phyloP scores from a whole-genome alignment of 805 yeast species.

The Isabelozyma rhagii region DNA sequence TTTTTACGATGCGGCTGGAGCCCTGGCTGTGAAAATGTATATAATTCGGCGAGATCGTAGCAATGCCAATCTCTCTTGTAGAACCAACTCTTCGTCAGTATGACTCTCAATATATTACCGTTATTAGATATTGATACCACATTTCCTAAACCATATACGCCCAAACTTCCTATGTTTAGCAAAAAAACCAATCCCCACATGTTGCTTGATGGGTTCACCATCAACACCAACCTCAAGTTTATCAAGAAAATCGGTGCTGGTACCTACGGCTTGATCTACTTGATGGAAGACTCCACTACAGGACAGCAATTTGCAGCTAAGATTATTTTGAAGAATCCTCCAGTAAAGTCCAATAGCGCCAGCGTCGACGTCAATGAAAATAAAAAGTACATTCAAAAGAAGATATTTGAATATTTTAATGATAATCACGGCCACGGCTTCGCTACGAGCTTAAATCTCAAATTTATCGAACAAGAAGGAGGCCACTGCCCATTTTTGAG shows the following conservation, averaged over 20 bases:
- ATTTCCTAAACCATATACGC: slow-evolving; percentile 1
- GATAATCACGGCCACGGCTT: slow-evolving; percentile 2
- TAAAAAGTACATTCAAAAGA: slow-evolving; percentile 25
- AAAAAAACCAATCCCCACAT: slow-evolving; percentile 3
- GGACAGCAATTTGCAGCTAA: slow-evolving; percentile 65
- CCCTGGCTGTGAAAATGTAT: neutral
- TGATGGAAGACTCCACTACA: slow-evolving; percentile 54
- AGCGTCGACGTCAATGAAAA: slow-evolving; percentile 25
- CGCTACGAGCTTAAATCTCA: slow-evolving; percentile 17
- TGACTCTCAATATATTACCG: slow-evolving; percentile 8
- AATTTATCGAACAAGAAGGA: slow-evolving; percentile 22
- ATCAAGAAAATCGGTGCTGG: slow-evolving; percentile 71
- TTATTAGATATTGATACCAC: slow-evolving; percentile 5
- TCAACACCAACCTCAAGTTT: slow-evolving; percentile 36
- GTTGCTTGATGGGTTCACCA: slow-evolving; percentile 18
- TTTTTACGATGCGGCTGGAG: neutral
- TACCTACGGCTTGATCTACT: slow-evolving; percentile 78
- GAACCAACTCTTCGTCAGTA: too few relatives aligned
- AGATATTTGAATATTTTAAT: slow-evolving; percentile 16
- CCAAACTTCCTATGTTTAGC: neutral
- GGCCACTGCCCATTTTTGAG: slow-evolving; percentile 39
- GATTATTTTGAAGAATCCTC: slow-evolving; percentile 53
- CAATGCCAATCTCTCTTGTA: slow-evolving; percentile 6
- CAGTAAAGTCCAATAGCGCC: slow-evolving; percentile 21
- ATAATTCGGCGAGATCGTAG: neutral